Conservation (phyloP, 441 rosid genomes). For the Bocquillonia castaneifolia region DNA sequence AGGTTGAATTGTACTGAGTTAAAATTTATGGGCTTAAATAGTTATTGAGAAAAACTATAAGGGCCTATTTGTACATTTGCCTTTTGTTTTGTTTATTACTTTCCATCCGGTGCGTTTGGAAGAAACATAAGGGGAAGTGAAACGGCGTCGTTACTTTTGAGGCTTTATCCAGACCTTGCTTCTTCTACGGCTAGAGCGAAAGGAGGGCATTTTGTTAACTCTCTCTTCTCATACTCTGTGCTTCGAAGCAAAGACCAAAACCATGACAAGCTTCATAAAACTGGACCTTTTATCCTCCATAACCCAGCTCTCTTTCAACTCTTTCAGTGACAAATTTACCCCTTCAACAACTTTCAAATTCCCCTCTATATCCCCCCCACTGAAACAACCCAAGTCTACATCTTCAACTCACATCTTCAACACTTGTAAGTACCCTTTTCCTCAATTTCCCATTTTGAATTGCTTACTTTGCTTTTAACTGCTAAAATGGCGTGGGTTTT, state of each 20-base stretch:
- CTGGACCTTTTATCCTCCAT: constrained; percentile 23
- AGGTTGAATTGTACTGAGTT: too few relatives aligned
- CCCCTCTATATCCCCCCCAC: constrained; percentile 14
- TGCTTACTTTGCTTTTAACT: neutral
- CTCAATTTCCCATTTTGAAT: neutral
- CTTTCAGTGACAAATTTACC: constrained; percentile 29
- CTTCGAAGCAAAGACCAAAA: neutral
- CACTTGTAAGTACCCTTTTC: constrained; percentile 27
- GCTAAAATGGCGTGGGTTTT: neutral
- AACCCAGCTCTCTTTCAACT: constrained; percentile 24
- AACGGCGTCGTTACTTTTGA: too few relatives aligned
- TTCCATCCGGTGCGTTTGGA: too few relatives aligned
- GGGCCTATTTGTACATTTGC: too few relatives aligned
- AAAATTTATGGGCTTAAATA: too few relatives aligned
- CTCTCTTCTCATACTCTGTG: neutral
- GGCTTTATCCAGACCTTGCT: too few relatives aligned
- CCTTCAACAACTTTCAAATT: constrained; percentile 17
- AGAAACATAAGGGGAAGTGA: too few relatives aligned
- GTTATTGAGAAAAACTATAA: too few relatives aligned
- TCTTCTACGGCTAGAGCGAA: too few relatives aligned
- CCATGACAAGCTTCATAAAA: constrained; percentile 25
- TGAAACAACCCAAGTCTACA: constrained; percentile 24
- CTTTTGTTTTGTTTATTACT: too few relatives aligned
- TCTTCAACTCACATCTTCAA: constrained; percentile 21
- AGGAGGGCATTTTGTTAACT: too few relatives aligned